Base-by-base conservation (phyloP, 331 rosid species). In the Saraca asoca region DNA sequence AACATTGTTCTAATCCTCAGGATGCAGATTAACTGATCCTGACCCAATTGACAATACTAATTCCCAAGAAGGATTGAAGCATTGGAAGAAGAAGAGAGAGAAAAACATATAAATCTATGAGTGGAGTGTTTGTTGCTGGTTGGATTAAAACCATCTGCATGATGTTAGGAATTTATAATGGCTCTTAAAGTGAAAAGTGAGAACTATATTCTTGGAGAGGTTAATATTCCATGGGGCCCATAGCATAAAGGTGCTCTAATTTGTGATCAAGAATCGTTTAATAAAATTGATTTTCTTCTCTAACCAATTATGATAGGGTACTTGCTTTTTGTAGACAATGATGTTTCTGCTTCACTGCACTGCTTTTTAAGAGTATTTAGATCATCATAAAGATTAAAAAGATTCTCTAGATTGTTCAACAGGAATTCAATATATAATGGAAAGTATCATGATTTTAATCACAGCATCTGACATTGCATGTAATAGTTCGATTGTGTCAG, bases 21-120 rank as follows among this genome's bases (percentile, higher is more conserved):
- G 88, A 80, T 80, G 88, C 83, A 80, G 88, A 83, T 83, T 80
- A 83, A 75, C 85, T 33, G 16, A 66, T 74, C 83, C 83, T 68
- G 10, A 64, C 73, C 52, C 85, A 80, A 80, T 62, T 1, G 31
- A 1, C 31, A 24, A 1, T 2, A 17, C 4, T 2, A n/a, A 20
- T 33, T 51, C 46, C 13, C 18, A 45, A 44, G 66, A 52, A 68
- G 46, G 39, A 13, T 37, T 45, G 62, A 34, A 16, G 34, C 38
- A 7, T 3, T 17, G 16, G 12, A n/a, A 4, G 4, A 5, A 50
- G 9, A 1, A 7, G 7, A 62, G 45, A 24, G 4, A 38, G 46
- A n/a, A 41, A 2, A 9, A 44, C 57, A 7, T 44, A 7, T 0
- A 18, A 9, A 34, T 13, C 7, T 5, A 39, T 46, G 5, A 48